phyloP scores from a whole-genome alignment of 2,329 filamentous ascomycete genomes.

The Geosmithia putterillii region DNA sequence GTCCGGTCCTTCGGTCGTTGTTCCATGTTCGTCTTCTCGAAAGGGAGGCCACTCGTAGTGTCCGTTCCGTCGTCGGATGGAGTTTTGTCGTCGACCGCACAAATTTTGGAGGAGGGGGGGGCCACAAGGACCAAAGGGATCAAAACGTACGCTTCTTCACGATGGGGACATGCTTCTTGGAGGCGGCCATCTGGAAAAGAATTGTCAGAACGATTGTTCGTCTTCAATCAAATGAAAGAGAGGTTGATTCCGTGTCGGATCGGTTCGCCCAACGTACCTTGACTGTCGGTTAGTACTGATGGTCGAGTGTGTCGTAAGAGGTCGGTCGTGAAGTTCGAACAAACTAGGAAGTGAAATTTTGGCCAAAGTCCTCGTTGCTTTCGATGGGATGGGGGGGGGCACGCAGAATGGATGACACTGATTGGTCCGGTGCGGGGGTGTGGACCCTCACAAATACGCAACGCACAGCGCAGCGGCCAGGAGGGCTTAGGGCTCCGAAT shows the following conservation, averaged over 20 bases:
- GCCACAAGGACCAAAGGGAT: conserved; percentile 5
- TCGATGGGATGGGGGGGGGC: not conserved
- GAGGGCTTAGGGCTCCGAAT: conserved; percentile 21
- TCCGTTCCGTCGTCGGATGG: conserved; percentile 1
- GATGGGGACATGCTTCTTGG: conserved; percentile 98
- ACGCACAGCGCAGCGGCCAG: conserved; percentile 4
- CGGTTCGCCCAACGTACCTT: conserved; percentile 18
- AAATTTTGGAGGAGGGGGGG: conserved; percentile 2
- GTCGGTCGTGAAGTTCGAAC: conserved; percentile 20
- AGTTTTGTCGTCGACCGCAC: not conserved
- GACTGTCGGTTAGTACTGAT: conserved; percentile 22
- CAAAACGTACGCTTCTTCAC: conserved; percentile 95
- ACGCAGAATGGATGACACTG: not conserved
- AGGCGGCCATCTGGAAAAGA: conserved; percentile 74
- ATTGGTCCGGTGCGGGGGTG: not conserved
- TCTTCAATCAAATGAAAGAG: not conserved
- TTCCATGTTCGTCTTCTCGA: not conserved
- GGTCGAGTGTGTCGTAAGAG: conserved; percentile 13
- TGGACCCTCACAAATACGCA: not conserved
- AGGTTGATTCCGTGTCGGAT: not conserved
- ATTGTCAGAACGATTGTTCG: conserved; percentile 8
- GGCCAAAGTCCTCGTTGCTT: conserved; percentile 5
- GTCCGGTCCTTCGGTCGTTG: no score
- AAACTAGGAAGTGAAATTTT: conserved; percentile 17
- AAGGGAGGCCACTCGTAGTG: not conserved